phyloP scores from a whole-genome alignment of 176 grass and related monocot genomes.

The Elymus sibiricus region DNA sequence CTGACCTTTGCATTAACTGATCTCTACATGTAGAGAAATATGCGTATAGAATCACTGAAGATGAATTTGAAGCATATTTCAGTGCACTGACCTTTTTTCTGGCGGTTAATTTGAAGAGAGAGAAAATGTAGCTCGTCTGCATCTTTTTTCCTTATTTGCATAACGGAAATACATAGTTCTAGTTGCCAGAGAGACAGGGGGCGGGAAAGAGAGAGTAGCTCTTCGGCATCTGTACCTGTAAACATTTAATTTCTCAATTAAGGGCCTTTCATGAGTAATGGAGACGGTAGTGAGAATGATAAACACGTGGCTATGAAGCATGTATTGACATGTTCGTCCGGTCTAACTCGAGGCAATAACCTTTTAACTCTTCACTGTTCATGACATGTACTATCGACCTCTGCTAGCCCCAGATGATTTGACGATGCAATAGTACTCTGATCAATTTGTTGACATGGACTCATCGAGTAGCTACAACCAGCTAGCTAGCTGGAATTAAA shows the following conservation, averaged over 20 bases:
- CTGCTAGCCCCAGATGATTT: conserved; percentile 28
- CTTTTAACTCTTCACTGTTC: conserved; percentile 11
- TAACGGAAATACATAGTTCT: too few relatives aligned
- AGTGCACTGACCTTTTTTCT: neutral
- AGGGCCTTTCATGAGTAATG: neutral
- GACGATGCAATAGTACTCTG: conserved; percentile 23
- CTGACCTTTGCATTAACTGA: too few relatives aligned
- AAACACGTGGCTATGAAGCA: conserved; percentile 18
- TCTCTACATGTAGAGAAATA: too few relatives aligned
- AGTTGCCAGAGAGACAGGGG: too few relatives aligned
- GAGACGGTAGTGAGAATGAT: conserved; percentile 6
- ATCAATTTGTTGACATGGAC: conserved; percentile 28
- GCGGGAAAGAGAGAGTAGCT: too few relatives aligned
- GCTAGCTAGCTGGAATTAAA: neutral
- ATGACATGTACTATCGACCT: neutral
- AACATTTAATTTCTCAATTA: neutral
- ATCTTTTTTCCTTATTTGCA: too few relatives aligned
- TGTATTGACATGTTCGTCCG: conserved; percentile 8
- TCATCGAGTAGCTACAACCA: neutral
- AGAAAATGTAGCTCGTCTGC: neutral
- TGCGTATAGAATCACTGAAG: too few relatives aligned
- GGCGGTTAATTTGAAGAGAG: neutral
- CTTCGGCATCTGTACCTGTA: neutral
- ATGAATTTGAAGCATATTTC: too few relatives aligned
- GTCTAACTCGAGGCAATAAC: conserved; percentile 22